A percentile compares a stretch with the other conserved stretches of the same genome.
phyloP scores from a whole-genome alignment of 225 moss, liverwort and hornwort genomes.

The Marchantia paleacea region DNA sequence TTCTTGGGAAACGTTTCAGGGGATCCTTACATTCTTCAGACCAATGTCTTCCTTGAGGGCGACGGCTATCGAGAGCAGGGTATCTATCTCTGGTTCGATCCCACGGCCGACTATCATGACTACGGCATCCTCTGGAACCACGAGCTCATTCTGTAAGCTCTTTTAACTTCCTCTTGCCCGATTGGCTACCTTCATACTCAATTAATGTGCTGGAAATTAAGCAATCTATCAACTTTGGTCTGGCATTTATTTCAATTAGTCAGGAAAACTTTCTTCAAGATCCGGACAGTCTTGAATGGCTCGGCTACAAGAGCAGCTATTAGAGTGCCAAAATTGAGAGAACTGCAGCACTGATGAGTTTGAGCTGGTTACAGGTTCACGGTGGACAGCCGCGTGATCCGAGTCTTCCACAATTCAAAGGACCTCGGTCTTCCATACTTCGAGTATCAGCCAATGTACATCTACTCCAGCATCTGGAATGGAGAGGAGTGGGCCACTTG shows the following conservation, averaged over 20 bases:
- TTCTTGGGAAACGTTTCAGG: slow-evolving; percentile 60
- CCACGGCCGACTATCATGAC: slow-evolving; percentile 54
- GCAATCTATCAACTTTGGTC: no score
- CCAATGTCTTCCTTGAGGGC: slow-evolving; percentile 32
- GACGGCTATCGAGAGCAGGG: slow-evolving; percentile 60
- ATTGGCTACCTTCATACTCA: no score
- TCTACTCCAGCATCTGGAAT: slow-evolving; percentile 72
- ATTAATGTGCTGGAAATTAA: background rate
- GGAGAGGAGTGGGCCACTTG: slow-evolving; percentile 66
- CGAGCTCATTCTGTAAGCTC: slow-evolving; percentile 28
- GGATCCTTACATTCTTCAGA: slow-evolving; percentile 46
- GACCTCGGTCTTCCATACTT: slow-evolving; percentile 57
- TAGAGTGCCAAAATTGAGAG: no score
- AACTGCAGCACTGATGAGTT: no score
- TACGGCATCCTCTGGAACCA: no score
- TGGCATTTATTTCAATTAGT: slow-evolving; percentile 15
- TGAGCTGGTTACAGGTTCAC: slow-evolving; percentile 47
- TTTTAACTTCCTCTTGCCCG: slow-evolving; percentile 14
- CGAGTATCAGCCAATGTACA: slow-evolving; percentile 64
- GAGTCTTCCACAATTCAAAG: slow-evolving; percentile 62
- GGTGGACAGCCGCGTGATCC: slow-evolving; percentile 57
- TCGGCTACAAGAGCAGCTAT: no score
- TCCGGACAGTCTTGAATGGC: background rate
- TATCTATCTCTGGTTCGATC: slow-evolving; percentile 58
- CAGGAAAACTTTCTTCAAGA: slow-evolving; percentile 51